These are phyloP conservation scores for Talaromyces sp. DNA, from an alignment of 2,329 filamentous ascomycete species.

Conservation along the genomic window DNA sequence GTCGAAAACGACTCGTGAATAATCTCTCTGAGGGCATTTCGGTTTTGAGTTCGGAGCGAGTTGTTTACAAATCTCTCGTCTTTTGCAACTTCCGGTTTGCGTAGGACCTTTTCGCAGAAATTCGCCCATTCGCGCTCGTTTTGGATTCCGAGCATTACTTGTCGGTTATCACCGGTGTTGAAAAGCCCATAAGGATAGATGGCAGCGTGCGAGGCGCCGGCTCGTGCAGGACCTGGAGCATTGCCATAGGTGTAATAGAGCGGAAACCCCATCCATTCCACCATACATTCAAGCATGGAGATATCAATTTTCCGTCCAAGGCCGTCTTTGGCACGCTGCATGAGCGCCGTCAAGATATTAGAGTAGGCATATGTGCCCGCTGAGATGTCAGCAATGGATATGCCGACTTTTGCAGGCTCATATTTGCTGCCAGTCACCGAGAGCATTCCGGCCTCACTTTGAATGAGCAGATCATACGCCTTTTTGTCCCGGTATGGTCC, in stretches of 20 bases:
- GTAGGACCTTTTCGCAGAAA: conserved; percentile 45
- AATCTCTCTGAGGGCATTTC: conserved; percentile 40
- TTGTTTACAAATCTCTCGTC: conserved; percentile 48
- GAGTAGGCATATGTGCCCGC: conserved; percentile 50
- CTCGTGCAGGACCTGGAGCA: conserved; percentile 38
- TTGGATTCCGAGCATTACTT: conserved; percentile 54
- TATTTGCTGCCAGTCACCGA: conserved; percentile 45
- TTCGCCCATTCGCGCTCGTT: conserved; percentile 53
- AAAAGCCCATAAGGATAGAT: conserved; percentile 57
- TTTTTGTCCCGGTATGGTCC: conserved; percentile 52
- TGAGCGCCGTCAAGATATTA: conserved; percentile 46
- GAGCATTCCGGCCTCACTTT: conserved; percentile 50
- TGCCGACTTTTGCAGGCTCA: conserved; percentile 46
- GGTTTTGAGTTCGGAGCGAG: conserved; percentile 42
- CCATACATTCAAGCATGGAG: conserved; percentile 55
- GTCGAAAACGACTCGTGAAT: conserved; percentile 41
- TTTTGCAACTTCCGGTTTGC: conserved; percentile 34
- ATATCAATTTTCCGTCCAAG: conserved; percentile 48
- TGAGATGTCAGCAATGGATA: conserved; percentile 52
- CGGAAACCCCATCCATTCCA: conserved; percentile 56
- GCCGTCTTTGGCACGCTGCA: conserved; percentile 46
- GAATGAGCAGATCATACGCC: conserved; percentile 52
- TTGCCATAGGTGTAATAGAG: conserved; percentile 50
- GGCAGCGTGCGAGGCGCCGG: conserved; percentile 49
- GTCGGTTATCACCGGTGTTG: conserved; percentile 41